Base-by-base conservation (phyloP, 1,139 yeast species). In the Sugiyamaella pinicola region DNA sequence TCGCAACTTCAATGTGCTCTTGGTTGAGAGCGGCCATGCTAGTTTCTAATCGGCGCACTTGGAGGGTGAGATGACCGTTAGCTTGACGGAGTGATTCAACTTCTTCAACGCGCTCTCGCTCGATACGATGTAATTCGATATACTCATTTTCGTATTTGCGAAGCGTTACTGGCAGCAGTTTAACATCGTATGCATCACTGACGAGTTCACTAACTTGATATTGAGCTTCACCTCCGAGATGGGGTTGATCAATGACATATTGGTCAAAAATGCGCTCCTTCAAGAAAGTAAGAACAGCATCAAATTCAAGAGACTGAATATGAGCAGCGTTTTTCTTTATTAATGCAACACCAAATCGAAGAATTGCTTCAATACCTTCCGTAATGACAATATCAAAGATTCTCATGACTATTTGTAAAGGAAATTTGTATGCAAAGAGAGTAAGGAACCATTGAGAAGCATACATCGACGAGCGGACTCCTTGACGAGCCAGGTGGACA, bases 391-490 rank as follows among this genome's bases (percentile, higher is more conserved):
- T 80, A 72, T 93, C 98, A 67, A 82, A 86, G 42, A 93, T 87
- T 54, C 96, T 77, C 58, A 87, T 74, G 38, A 89, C 96, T 63
- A 89, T 84, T 53, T 83, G 86, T 50, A 88, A 73, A 12, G 99
- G 98, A 69, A 91, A 88, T 65, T 87, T 87, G 74, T 93, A 93
- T 12, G 96, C 96, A 72, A 93, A 93, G 61, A 93, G 79, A 0
- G 99, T 93, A 62, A 90, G 76, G 66, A 93, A 90, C 98, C 98
- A 93, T 69, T 93, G 97, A 0, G 93, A 82, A 0, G 96, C 97
- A 73, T 88, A 93, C 97, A 91, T 91, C 19, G 93, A 85, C 1
- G 96, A 85, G 57, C 85, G 81, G 19, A 93, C 83, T 3, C 97
- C 97, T 67, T 89, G 93, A 58, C 88, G 82, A 22, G 80, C 78